Evolutionary conservation across 345 rosid genomes (phyloP).

Genomic region (Camelina neglecta): DNA sequence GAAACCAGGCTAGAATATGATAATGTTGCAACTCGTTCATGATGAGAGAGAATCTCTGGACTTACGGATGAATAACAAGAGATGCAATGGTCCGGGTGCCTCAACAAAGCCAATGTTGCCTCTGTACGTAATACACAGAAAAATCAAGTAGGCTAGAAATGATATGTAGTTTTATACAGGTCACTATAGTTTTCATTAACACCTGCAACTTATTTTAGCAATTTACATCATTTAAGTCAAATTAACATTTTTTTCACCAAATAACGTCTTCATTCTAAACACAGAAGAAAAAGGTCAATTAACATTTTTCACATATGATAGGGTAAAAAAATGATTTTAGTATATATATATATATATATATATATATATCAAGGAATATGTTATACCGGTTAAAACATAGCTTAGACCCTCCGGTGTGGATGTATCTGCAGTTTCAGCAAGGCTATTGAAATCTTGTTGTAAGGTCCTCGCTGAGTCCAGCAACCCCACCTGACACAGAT

Average conservation of each 20-base stretch:
- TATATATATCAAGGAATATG: neutral
- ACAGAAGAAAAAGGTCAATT: neutral
- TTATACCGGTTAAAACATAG: constrained; percentile 76
- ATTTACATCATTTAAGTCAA: too few species aligned
- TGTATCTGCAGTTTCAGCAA: constrained; percentile 82
- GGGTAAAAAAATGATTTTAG: too few species aligned
- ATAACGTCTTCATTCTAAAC: constrained; percentile 13
- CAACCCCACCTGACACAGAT: constrained; percentile 65
- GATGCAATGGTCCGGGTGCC: constrained; percentile 92
- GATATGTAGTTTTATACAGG: too few species aligned
- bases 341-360: too few species aligned
- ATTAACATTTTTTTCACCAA: too few species aligned
- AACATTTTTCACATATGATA: neutral
- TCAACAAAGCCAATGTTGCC: constrained; percentile 79
- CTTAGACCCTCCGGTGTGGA: constrained; percentile 76
- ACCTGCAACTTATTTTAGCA: too few species aligned
- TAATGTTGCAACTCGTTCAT: too few species aligned
- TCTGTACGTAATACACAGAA: constrained; percentile 47
- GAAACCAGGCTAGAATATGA: too few species aligned
- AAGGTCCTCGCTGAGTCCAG: constrained; percentile 80
- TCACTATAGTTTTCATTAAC: too few species aligned
- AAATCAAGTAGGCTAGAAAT: too few species aligned
- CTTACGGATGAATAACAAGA: constrained; percentile 91
- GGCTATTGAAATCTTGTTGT: constrained; percentile 73
- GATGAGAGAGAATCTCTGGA: neutral